Evolutionary conservation across 148 eudicot genomes (phyloP), one percentile per base, ranked within the genome.

Genomic region (Dianthus caryophyllus): DNA sequence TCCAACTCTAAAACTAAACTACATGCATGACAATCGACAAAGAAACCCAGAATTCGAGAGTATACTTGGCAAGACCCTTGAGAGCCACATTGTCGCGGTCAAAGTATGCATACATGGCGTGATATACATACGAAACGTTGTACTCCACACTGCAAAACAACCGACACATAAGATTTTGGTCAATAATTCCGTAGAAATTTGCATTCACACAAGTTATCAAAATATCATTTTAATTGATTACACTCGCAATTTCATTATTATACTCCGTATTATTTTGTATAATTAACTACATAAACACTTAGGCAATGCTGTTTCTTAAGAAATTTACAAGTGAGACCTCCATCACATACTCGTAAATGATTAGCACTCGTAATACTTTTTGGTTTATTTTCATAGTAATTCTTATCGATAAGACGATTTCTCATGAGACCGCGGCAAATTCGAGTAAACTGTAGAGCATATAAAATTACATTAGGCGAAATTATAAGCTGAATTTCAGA

Each of bases 51-150:
- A 16, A 68, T 24, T 14, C 27, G 21, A 61, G 3, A 57, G 36
- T 4, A 22, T 43, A 93, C 98, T 90, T 93, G 5, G 96, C 98
- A 13, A 93, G 80, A 13, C 98, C 98, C 80, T 84, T 90, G 70
- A 89, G 96, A 22, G 98, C 98, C 48, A 93, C 91, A 49, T 93
- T 89, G 78, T 93, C 98, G 43, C 96, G 83, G 74, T 93, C 96
- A 46, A 93, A 93, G 82, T 87, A 93, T 41, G 98, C 98, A 74
- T 25, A 93, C 91, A 93, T 71, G 20, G 96, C 95, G 50, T 93
- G 98, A 70, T 93, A 93, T 52, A 84, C 96, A 51, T 93, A 93
- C 0, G 98, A 93, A 53, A 89, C 96, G 58, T 85, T 89, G 84
- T 90, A 93, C 68, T 93, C 98, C 77, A 93, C 98, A 73, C 98